These are phyloP conservation scores for Nicotiana sylvestris DNA, from an alignment of 257 asterid genomes.

Conservation along the genomic window DNA sequence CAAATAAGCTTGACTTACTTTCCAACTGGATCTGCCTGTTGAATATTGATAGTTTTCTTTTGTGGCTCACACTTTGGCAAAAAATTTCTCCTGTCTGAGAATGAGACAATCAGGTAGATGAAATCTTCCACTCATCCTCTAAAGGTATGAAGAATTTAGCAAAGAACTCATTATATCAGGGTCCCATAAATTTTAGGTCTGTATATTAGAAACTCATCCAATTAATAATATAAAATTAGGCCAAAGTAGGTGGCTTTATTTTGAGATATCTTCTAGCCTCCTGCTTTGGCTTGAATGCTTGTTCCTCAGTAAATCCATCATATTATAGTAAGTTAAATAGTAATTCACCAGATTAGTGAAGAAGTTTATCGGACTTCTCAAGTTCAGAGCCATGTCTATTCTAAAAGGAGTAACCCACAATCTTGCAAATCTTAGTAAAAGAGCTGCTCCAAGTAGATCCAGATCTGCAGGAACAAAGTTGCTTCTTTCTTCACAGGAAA, in stretches of 20 bases:
- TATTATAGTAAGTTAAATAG: background rate
- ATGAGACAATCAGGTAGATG: background rate
- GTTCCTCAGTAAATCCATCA: background rate
- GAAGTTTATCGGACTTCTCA: background rate
- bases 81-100: background rate
- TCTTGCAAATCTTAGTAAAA: background rate
- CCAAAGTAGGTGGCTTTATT: background rate
- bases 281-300: background rate
- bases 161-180: background rate
- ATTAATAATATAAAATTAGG: background rate
- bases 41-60: background rate
- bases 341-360: background rate
- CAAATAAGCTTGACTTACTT: background rate
- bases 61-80: background rate
- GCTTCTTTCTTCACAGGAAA: slow-evolving; percentile 3
- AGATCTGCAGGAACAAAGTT: background rate
- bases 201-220: background rate
- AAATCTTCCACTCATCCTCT: background rate
- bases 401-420: background rate
- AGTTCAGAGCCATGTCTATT: background rate
- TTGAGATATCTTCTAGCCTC: background rate
- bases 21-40: slow-evolving; percentile 1
- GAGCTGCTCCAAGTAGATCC: background rate
- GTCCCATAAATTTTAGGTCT: background rate
- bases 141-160: background rate